phyloP scores from a whole-genome alignment of 148 eudicot genomes.

The Arctostaphylos glauca region DNA sequence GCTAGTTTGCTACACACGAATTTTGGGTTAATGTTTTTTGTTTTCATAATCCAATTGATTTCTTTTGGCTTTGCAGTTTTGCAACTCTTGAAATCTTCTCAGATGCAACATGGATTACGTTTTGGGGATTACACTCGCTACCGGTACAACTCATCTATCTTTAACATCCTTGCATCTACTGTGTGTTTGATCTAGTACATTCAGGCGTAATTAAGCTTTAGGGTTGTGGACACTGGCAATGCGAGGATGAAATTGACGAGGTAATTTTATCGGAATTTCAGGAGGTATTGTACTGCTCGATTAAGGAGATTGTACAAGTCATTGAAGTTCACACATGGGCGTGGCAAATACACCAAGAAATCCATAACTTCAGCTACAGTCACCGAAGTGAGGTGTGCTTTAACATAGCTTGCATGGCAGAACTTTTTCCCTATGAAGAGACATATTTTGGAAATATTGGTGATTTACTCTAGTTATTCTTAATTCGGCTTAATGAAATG shows the following conservation, averaged over 20 bases:
- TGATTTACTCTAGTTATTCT: not conserved
- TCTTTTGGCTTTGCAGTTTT: constrained; percentile 40
- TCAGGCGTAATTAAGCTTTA: not conserved
- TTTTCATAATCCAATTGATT: not conserved
- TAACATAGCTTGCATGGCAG: not conserved
- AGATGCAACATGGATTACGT: constrained; percentile 96
- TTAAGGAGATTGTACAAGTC: constrained; percentile 88
- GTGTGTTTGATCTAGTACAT: not conserved
- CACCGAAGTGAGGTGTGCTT: constrained; percentile 86
- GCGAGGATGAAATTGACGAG: not conserved
- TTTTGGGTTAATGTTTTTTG: not conserved
- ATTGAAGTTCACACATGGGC: constrained; percentile 90
- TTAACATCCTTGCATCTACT: not conserved
- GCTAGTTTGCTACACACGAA: not conserved
- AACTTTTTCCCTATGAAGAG: not conserved
- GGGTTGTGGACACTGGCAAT: not conserved
- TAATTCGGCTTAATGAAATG: not conserved
- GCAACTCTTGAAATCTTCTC: constrained; percentile 85
- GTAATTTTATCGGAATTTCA: constrained; percentile 22
- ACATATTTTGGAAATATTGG: not conserved
- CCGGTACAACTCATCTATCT: constrained; percentile 24
- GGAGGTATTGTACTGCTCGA: constrained; percentile 94
- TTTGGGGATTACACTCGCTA: constrained; percentile 78
- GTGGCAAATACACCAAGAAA: constrained; percentile 68
- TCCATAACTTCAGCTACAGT: constrained; percentile 61